Evolutionary conservation across 2,329 filamentous ascomycete species (phyloP).

Genomic region (Pleurostoma richardsiae): DNA sequence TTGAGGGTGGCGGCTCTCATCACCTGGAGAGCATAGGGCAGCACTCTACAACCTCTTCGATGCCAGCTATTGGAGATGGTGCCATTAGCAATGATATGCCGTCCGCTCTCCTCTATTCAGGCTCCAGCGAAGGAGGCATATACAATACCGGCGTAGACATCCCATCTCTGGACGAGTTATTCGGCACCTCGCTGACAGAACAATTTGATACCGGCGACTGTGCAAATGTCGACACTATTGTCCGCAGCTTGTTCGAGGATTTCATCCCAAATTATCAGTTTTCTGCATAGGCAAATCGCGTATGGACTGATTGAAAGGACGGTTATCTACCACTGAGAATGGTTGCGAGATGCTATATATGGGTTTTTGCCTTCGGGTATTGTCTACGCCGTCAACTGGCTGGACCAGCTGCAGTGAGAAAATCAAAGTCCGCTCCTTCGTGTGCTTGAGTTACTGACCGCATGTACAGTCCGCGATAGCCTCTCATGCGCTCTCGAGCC

Average conservation of each 20-base stretch:
- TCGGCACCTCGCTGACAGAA: constrained; percentile 5
- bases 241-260: constrained; percentile 27
- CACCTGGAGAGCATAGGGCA: background rate
- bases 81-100: background rate
- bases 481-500: constrained; percentile 31
- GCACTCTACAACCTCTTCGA: background rate
- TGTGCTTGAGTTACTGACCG: constrained; percentile 56
- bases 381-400: too few species aligned
- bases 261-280: constrained; percentile 22
- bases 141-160: too few species aligned
- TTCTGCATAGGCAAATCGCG: background rate
- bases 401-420: constrained; percentile 42
- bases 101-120: background rate
- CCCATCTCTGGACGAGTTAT: background rate
- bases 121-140: too few species aligned
- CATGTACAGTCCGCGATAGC: constrained; percentile 56
- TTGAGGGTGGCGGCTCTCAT: background rate
- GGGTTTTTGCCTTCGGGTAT: too few species aligned
- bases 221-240: constrained; percentile 24
- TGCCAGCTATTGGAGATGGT: background rate
- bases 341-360: too few species aligned
- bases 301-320: too few species aligned
- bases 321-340: too few species aligned
- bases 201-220: constrained; percentile 20
- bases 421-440: constrained; percentile 56